Percentiles rank a stretch among this genome's conserved stretches.
These are phyloP conservation scores for Salvia rosmarinus DNA, from an alignment of 257 asterid species.

Conservation along the genomic window DNA sequence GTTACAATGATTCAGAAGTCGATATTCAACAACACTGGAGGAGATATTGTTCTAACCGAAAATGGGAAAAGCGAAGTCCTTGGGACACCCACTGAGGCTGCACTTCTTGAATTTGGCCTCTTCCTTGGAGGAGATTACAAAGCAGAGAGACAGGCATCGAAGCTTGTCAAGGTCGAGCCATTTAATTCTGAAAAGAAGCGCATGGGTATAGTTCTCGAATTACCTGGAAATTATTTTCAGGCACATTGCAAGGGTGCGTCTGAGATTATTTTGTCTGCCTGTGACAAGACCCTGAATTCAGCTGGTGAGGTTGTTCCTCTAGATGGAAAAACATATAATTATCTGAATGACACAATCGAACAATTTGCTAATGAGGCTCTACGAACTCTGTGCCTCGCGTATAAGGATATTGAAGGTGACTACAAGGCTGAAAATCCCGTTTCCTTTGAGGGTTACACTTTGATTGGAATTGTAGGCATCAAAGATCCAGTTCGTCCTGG, in stretches of 20 bases:
- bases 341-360: conserved; percentile 63
- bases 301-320: conserved; percentile 62
- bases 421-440: conserved; percentile 50
- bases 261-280: conserved; percentile 80
- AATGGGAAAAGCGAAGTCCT: conserved; percentile 66
- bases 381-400: conserved; percentile 83
- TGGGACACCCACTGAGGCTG: conserved; percentile 88
- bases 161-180: conserved; percentile 80
- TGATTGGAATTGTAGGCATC: conserved; percentile 81
- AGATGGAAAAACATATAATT: conserved; percentile 47
- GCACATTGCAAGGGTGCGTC: conserved; percentile 95
- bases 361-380: conserved; percentile 81
- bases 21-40: conserved; percentile 80
- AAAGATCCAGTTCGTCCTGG: conserved; percentile 94
- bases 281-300: conserved; percentile 60
- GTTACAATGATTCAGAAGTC: conserved; percentile 58
- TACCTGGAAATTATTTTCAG: conserved; percentile 60
- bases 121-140: conserved; percentile 79
- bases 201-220: conserved; percentile 80
- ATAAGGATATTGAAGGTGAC: conserved; percentile 58
- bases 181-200: conserved; percentile 82
- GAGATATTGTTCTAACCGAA: conserved; percentile 67
- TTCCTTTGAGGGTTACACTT: conserved; percentile 74
- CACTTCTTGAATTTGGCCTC: conserved; percentile 79
- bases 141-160: conserved; percentile 51